These are phyloP conservation scores for Houttuynia cordata DNA, from an alignment of 164 flowering plant species.

Conservation along the genomic window DNA sequence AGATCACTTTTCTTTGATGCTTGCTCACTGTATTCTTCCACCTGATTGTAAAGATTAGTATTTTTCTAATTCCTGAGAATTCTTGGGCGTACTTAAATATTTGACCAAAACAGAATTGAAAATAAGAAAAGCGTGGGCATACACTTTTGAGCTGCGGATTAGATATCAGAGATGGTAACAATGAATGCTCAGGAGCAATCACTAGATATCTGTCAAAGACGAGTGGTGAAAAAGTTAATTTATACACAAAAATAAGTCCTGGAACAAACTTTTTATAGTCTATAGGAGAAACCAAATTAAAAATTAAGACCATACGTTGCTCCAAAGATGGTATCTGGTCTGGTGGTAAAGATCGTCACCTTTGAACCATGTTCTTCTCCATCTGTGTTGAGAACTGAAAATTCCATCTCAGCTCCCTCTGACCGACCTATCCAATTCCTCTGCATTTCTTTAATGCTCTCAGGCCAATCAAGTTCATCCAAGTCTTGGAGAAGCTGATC, in stretches of 20 bases:
- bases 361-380: conserved; percentile 44
- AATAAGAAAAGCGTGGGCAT: conserved; percentile 17
- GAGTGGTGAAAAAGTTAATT: conserved; percentile 2
- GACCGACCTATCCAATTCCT: conserved; percentile 97
- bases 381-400: conserved; percentile 39
- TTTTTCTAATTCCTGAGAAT: conserved; percentile 6
- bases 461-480: conserved; percentile 96
- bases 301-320: conserved; percentile 52
- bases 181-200: conserved; percentile 81
- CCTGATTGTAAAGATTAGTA: conserved; percentile 36
- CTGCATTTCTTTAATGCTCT: conserved; percentile 95
- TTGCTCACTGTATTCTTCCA: conserved; percentile 74
- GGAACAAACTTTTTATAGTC: neutral
- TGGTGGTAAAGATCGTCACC: conserved; percentile 77
- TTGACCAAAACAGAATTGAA: neutral
- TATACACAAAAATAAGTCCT: neutral
- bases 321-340: conserved; percentile 95
- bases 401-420: conserved; percentile 87
- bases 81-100: neutral
- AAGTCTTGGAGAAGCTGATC: conserved; percentile 96
- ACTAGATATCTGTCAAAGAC: conserved; percentile 66
- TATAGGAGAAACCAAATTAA: neutral
- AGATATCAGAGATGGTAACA: conserved; percentile 50
- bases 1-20: conserved; percentile 90
- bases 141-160: conserved; percentile 48